Conservation (phyloP, 2,329 filamentous ascomycete genomes). For the Bipolaris zeicola region DNA sequence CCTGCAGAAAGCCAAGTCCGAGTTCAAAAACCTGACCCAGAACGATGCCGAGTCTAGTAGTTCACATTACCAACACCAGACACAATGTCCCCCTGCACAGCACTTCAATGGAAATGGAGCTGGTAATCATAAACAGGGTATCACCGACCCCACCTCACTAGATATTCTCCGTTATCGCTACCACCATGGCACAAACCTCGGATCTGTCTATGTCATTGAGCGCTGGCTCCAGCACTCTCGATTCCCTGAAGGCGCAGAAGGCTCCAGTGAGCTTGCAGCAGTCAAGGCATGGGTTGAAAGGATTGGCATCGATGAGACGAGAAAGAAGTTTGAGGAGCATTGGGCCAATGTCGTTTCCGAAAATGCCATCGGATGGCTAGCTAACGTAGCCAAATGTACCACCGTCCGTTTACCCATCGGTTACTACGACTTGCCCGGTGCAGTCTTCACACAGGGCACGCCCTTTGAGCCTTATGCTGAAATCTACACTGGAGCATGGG, state of each 20-base stretch:
- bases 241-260: conserved; percentile 52
- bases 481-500: conserved; percentile 62
- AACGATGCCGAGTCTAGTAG: conserved; percentile 1
- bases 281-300: conserved; percentile 55
- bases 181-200: conserved; percentile 65
- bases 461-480: conserved; percentile 56
- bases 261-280: conserved; percentile 59
- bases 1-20: conserved; percentile 37
- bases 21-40: conserved; percentile 23
- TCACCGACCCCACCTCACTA: conserved; percentile 47
- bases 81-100: conserved; percentile 1
- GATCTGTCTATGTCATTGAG: conserved; percentile 65
- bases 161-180: conserved; percentile 62
- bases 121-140: conserved; percentile 29
- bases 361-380: conserved; percentile 60
- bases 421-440: conserved; percentile 61
- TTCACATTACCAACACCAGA: conserved; percentile 8
- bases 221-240: conserved; percentile 61
- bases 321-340: conserved; percentile 59
- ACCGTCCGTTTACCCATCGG: conserved; percentile 66
- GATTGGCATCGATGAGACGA: conserved; percentile 56
- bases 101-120: not conserved
- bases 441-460: conserved; percentile 57
- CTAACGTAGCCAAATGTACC: conserved; percentile 59
- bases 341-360: conserved; percentile 60